A percentile compares a stretch with the other conserved stretches of the same genome.
phyloP scores from a whole-genome alignment of 768 basidiomycete species.

The Vararia minispora region DNA sequence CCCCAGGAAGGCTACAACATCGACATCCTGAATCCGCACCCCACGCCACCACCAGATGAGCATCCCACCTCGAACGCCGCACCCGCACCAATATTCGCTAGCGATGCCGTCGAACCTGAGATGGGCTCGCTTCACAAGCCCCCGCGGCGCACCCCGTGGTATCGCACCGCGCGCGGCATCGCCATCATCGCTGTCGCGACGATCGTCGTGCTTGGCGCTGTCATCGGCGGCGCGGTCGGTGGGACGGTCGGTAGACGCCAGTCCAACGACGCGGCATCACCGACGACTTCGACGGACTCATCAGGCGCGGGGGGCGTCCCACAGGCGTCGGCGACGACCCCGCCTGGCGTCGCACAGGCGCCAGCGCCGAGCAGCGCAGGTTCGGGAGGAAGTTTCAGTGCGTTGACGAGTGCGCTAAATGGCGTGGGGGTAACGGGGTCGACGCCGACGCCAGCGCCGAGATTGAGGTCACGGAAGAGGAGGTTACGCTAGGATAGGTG shows the following conservation, averaged over 20 bases:
- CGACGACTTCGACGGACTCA: too few relatives aligned
- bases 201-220: conserved; percentile 35
- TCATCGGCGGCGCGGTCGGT: conserved; percentile 50
- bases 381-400: too few relatives aligned
- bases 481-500: too few relatives aligned
- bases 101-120: too few relatives aligned
- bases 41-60: conserved; percentile 7
- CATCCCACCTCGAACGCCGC: conserved; percentile 16
- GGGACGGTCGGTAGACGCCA: conserved; percentile 33
- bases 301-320: too few relatives aligned
- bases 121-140: conserved; percentile 1
- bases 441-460: too few relatives aligned
- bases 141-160: conserved; percentile 27
- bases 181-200: conserved; percentile 25
- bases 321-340: too few relatives aligned
- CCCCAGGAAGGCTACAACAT: conserved; percentile 44
- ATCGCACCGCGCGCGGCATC: conserved; percentile 34
- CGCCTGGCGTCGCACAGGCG: too few relatives aligned
- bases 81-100: background rate
- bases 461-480: too few relatives aligned
- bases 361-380: too few relatives aligned
- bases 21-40: conserved; percentile 24
- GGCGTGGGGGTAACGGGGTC: too few relatives aligned
- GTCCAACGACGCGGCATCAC: conserved; percentile 5
- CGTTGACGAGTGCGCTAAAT: too few relatives aligned